Conservation (phyloP, 1,139 yeast species). For the Yamadazyma atmosphaerica region DNA sequence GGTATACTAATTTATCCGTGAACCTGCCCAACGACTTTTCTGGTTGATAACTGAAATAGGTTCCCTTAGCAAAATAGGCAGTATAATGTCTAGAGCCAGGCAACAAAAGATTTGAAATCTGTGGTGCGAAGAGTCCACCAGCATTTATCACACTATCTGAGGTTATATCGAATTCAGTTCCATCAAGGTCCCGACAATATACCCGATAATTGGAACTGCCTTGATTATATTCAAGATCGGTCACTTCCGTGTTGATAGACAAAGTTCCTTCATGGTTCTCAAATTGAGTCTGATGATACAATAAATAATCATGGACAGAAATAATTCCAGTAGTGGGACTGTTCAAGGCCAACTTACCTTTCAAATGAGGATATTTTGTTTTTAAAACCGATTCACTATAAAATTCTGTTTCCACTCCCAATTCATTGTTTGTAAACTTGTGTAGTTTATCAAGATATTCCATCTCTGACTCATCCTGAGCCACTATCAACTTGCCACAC, state of each 20-base stretch:
- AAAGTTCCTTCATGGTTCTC: slow-evolving; percentile 61
- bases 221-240: slow-evolving; percentile 33
- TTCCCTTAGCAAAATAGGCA: slow-evolving; percentile 80
- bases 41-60: slow-evolving; percentile 62
- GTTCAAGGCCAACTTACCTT: slow-evolving; percentile 60
- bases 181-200: slow-evolving; percentile 28
- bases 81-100: slow-evolving; percentile 61
- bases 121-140: slow-evolving; percentile 77
- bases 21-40: slow-evolving; percentile 36
- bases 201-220: slow-evolving; percentile 25
- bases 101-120: slow-evolving; percentile 63
- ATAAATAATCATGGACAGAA: slow-evolving; percentile 74
- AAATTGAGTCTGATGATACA: slow-evolving; percentile 55
- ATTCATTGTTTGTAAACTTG: slow-evolving; percentile 43
- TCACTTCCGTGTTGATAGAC: slow-evolving; percentile 62
- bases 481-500: slow-evolving; percentile 91
- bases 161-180: slow-evolving; percentile 46
- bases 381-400: slow-evolving; percentile 46
- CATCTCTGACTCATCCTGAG: slow-evolving; percentile 66
- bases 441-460: slow-evolving; percentile 57
- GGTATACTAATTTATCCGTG: slow-evolving; percentile 59
- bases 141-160: slow-evolving; percentile 66
- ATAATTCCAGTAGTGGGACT: slow-evolving; percentile 89
- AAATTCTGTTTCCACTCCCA: slow-evolving; percentile 62
- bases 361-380: slow-evolving; percentile 61